Conservation (phyloP, 2,329 filamentous ascomycete genomes). For the Aspergillus chevalieri region DNA sequence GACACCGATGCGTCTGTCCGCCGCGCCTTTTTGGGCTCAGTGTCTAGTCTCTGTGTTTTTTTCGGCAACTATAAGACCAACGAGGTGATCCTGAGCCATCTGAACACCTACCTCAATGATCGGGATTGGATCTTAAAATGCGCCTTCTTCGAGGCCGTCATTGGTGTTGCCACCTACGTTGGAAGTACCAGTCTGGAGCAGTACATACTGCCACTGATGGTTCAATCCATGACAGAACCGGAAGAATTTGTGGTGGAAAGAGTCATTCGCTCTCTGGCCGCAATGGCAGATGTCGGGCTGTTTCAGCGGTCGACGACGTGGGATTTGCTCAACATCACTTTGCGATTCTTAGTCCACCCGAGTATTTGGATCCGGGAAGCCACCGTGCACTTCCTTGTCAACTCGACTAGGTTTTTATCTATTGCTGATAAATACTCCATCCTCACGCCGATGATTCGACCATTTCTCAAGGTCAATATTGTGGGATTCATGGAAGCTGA, state of each 20-base stretch:
- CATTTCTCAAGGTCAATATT: constrained; percentile 71
- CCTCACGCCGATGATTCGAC: constrained; percentile 69
- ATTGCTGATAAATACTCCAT: constrained; percentile 78
- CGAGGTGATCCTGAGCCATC: constrained; percentile 89
- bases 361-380: constrained; percentile 94
- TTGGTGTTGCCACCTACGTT: constrained; percentile 85
- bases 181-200: constrained; percentile 86
- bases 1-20: constrained; percentile 81
- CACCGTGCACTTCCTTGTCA: constrained; percentile 73
- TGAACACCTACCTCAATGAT: constrained; percentile 96
- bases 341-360: constrained; percentile 84
- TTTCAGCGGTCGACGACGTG: constrained; percentile 78
- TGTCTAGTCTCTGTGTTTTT: constrained; percentile 88
- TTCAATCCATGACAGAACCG: constrained; percentile 84
- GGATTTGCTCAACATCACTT: constrained; percentile 79
- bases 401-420: constrained; percentile 68
- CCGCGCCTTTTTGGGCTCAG: constrained; percentile 83
- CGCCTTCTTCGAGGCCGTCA: constrained; percentile 91
- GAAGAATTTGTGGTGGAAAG: constrained; percentile 93
- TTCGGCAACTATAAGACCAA: constrained; percentile 89
- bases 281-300: constrained; percentile 80
- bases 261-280: constrained; percentile 78
- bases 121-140: constrained; percentile 95
- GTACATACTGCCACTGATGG: constrained; percentile 91
- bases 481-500: constrained; percentile 64